Evolutionary conservation across 1,284 basidiomycete genomes (phyloP), one percentile per base, ranked within the genome.

Genomic region (Sanghuangporus baumii): DNA sequence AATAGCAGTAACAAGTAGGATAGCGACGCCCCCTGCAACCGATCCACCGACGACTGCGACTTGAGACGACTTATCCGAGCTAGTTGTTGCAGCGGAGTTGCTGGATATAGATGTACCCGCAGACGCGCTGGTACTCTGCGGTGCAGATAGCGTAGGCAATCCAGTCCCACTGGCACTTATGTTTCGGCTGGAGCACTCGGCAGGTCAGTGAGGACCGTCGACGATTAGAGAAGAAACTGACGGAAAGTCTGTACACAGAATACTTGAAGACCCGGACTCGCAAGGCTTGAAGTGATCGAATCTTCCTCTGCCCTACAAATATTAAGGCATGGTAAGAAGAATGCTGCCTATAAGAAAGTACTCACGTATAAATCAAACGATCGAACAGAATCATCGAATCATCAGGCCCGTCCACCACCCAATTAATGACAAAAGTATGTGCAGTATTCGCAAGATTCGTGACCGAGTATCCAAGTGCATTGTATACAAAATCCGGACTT

Each of bases 341-440:
- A n/a, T 18, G 12, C n/a, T 36, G 16, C 23, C 47, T 23, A 51
- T 1, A 14, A 26, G 11, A 50, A 40, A 41, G 12, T 36, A 54
- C 62, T 23, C 31, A 64, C 62, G 62, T 60, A 43, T 64, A 64
- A 48, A 56, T 18, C 18, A 60, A 9, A 23, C 54, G 46, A 57
- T 64, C 58, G 31, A 64, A 64, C 23, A 64, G 50, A 34, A 60
- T 18, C 5, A 60, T 11, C 6, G 58, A 36, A 31, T 23, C 3
- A 12, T 38, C 12, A 18, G 12, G 26, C 14, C 40, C 46, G 6
- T 37, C 20, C 18, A 46, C 60, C n/a, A 34, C 50, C 14, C 60
- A 48, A 18, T 41, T 36, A 8, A 65, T 65, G 7, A 55, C 37
- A 18, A 65, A 40, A 18, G 43, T 57, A 41, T 65, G 63, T 12